Evolutionary conservation across 805 yeast genomes (phyloP), one percentile per base, ranked within the genome.

Genomic region (Yamadazyma kitorensis): DNA sequence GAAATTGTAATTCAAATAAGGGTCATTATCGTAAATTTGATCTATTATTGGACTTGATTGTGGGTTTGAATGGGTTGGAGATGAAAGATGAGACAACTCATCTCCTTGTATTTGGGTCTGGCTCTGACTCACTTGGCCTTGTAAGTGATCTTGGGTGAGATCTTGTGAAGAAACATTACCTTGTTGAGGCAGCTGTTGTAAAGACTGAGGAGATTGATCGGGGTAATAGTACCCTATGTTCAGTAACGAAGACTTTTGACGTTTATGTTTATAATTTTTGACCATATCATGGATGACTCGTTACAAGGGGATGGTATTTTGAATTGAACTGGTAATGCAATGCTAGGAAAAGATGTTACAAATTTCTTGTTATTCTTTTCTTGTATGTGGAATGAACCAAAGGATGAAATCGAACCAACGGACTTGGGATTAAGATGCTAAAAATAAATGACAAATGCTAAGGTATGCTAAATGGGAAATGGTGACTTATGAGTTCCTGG

Each of bases 171-270:
- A 31, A 8, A 24, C 17, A 10, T 32, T 27, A n/a, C n/a, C n/a
- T 4, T 16, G 19, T 11, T 29, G 41, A 23, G 30, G 39, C 13
- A 24, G 17, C 17, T 28, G 25, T 17, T 32, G 37, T 3, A 21
- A 17, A 10, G 18, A 17, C n/a, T 34, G 31, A 13, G 33, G 31
- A 27, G 19, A 36, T 17, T 27, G 31, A 22, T 36, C 43, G 9
- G 45, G 44, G 38, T 52, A 55, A 40, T 55, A 60, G 39, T 54
- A 59, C 21, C 56, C 54, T 7, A 50, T 42, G 42, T 51, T 57
- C 59, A 51, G 58, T 16, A 55, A 29, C 15, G 61, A 57, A 36
- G 63, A 57, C 39, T 61, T 61, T 48, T 60, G 67, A 34, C 68
- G 64, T 43, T 61, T 61, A 44, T 61, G 68, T 39, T 45, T 44